phyloP scores from a whole-genome alignment of 1,139 yeast species.

The Geotrichum citri-aurantii region DNA sequence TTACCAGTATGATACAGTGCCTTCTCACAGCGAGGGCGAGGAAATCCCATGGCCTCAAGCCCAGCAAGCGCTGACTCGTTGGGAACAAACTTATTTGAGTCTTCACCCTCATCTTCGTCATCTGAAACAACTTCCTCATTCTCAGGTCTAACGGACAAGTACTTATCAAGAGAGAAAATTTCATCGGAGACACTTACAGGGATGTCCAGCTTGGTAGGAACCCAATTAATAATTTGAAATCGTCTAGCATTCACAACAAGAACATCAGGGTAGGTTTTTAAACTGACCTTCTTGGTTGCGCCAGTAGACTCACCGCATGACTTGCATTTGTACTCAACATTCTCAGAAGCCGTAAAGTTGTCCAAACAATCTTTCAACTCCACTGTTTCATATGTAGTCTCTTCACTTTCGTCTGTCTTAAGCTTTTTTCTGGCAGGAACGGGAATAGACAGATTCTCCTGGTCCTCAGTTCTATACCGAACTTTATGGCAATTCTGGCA shows the following conservation, averaged over 20 bases:
- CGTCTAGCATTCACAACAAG: constrained; percentile 71
- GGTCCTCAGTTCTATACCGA: constrained; percentile 49
- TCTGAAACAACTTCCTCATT: constrained; percentile 39
- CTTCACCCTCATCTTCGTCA: constrained; percentile 29
- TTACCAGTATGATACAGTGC: constrained; percentile 75
- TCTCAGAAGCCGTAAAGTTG: constrained; percentile 47
- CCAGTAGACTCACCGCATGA: constrained; percentile 41
- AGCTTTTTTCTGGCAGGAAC: constrained; percentile 41
- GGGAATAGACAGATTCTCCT: constrained; percentile 66
- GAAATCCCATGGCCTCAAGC: constrained; percentile 82
- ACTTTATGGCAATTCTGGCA: constrained; percentile 62
- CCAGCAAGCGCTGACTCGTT: constrained; percentile 50
- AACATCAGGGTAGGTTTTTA: constrained; percentile 64
- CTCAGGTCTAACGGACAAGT: constrained; percentile 36
- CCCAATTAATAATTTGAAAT: constrained; percentile 83
- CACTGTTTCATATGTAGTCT: constrained; percentile 46
- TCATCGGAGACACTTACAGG: constrained; percentile 58
- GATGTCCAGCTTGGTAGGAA: constrained; percentile 73
- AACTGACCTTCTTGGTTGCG: constrained; percentile 45
- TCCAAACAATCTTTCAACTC: constrained; percentile 49
- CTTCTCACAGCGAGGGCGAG: constrained; percentile 55
- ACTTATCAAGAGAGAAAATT: constrained; percentile 38
- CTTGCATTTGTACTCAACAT: constrained; percentile 64
- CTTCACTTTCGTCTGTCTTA: constrained; percentile 39
- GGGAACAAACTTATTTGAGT: constrained; percentile 43